phyloP scores from a whole-genome alignment of 2,329 filamentous ascomycete species.

The Thermomyces lanuginosus region DNA sequence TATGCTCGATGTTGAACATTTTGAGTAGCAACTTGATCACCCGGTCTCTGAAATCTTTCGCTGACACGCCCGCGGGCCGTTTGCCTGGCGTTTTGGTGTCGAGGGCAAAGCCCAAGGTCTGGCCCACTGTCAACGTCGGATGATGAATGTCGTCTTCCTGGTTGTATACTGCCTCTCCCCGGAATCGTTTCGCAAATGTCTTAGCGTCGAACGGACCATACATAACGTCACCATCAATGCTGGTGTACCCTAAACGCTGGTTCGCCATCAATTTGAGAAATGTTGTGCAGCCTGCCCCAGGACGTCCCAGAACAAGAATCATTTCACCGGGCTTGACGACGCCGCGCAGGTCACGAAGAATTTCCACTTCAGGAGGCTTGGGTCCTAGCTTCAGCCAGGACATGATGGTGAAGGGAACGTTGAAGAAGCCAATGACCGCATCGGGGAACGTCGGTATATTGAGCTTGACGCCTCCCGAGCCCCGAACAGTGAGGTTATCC shows the following conservation, averaged over 20 bases:
- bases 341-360: constrained; percentile 48
- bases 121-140: constrained; percentile 69
- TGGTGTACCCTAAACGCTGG: constrained; percentile 46
- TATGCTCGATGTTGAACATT: constrained; percentile 92
- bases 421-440: constrained; percentile 60
- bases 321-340: constrained; percentile 70
- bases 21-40: constrained; percentile 60
- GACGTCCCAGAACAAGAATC: constrained; percentile 65
- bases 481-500: constrained; percentile 60
- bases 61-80: constrained; percentile 43
- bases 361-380: constrained; percentile 54
- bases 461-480: constrained; percentile 57
- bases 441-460: constrained; percentile 61
- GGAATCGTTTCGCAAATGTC: constrained; percentile 54
- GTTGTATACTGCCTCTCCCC: constrained; percentile 73
- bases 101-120: constrained; percentile 71
- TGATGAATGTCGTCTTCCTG: constrained; percentile 65
- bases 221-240: constrained; percentile 51
- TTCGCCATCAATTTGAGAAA: constrained; percentile 54
- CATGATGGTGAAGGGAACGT: constrained; percentile 50
- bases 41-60: constrained; percentile 32
- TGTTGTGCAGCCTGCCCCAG: constrained; percentile 56
- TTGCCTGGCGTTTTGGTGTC: constrained; percentile 75
- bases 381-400: constrained; percentile 47
- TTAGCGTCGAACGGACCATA: constrained; percentile 59